These are phyloP conservation scores for Castanea mollissima DNA, from an alignment of 306 rosid species.

Conservation along the genomic window DNA sequence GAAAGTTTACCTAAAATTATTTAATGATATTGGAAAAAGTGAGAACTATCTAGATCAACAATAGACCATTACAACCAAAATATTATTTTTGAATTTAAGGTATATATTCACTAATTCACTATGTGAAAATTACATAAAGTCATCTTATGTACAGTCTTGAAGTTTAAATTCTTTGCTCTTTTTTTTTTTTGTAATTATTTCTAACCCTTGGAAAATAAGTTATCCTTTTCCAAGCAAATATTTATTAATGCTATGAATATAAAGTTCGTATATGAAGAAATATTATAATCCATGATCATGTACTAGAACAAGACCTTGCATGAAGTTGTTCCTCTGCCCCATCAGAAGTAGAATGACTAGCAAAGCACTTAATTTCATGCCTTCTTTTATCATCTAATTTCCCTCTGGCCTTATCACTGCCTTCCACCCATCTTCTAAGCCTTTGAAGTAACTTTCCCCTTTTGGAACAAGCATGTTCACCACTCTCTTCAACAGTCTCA, in stretches of 20 bases:
- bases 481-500: neutral
- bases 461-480: slow-evolving; percentile 25
- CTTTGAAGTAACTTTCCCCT: slow-evolving; percentile 44
- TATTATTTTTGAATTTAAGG: neutral
- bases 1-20: neutral
- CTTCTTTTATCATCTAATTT: slow-evolving; percentile 35
- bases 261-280: neutral
- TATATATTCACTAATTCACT: neutral
- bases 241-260: neutral
- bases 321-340: slow-evolving; percentile 35
- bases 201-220: neutral
- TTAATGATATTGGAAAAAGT: neutral
- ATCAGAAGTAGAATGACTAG: slow-evolving; percentile 21
- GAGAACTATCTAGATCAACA: neutral
- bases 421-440: slow-evolving; percentile 59
- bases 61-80: neutral
- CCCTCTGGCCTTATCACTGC: slow-evolving; percentile 47
- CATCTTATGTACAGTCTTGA: neutral
- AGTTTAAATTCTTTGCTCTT: too few species aligned
- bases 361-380: slow-evolving; percentile 32
- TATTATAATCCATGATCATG: slow-evolving; percentile 16
- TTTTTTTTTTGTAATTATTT: too few species aligned
- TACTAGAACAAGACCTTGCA: slow-evolving; percentile 52
- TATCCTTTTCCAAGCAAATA: neutral
- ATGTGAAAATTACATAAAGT: too few species aligned